phyloP scores from a whole-genome alignment of 2,329 filamentous ascomycete species.

The Diaporthe batatas region DNA sequence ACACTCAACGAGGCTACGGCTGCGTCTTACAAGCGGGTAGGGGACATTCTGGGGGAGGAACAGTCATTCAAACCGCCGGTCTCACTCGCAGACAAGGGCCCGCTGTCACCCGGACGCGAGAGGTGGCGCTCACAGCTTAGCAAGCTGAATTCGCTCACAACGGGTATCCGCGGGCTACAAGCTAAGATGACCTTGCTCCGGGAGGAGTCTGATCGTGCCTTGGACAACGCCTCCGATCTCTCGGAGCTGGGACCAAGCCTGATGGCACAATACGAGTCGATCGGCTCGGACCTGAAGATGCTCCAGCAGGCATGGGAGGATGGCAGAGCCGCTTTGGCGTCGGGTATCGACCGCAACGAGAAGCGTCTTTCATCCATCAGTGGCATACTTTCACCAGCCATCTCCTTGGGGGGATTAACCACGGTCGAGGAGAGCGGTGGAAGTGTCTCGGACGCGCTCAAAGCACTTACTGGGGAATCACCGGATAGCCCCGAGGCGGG shows the following conservation, averaged over 20 bases:
- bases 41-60: slow-evolving; percentile 80
- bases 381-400: slow-evolving; percentile 68
- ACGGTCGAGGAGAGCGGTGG: slow-evolving; percentile 63
- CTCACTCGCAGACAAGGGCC: slow-evolving; percentile 69
- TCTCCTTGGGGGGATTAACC: slow-evolving; percentile 76
- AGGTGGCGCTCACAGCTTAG: slow-evolving; percentile 88
- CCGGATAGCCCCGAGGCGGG: slow-evolving; percentile 63
- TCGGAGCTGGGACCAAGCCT: slow-evolving; percentile 83
- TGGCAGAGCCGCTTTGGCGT: slow-evolving; percentile 84
- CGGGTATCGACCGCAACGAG: slow-evolving; percentile 85
- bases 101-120: slow-evolving; percentile 81
- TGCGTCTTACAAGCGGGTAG: slow-evolving; percentile 74
- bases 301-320: slow-evolving; percentile 89
- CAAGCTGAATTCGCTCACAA: slow-evolving; percentile 88
- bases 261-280: slow-evolving; percentile 93
- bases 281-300: slow-evolving; percentile 86
- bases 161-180: slow-evolving; percentile 90
- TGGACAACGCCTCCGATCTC: slow-evolving; percentile 80
- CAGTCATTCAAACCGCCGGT: slow-evolving; percentile 71
- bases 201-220: slow-evolving; percentile 85
- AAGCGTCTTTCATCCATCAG: slow-evolving; percentile 75
- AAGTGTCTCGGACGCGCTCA: slow-evolving; percentile 72
- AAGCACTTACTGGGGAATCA: slow-evolving; percentile 81
- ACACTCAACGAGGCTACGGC: slow-evolving; percentile 72
- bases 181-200: slow-evolving; percentile 93